Percentiles rank a stretch among this genome's conserved stretches.
Evolutionary conservation across 257 asterid species (phyloP).

Genomic region (Solanum microdontum): DNA sequence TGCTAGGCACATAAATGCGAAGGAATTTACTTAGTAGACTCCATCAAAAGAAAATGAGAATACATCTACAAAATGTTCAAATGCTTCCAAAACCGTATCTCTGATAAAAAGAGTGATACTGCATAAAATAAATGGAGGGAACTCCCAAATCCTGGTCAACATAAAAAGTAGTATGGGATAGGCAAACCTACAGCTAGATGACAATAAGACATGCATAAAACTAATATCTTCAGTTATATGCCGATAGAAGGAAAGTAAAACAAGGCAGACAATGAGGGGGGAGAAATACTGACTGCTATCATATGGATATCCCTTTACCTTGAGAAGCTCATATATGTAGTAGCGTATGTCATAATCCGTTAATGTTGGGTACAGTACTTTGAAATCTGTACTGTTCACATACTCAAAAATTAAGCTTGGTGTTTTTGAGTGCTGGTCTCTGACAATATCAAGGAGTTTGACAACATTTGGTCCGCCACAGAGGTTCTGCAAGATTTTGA

Average conservation of each 20-base stretch:
- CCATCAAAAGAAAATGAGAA: neutral
- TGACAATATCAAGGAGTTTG: conserved; percentile 63
- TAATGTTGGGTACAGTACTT: conserved; percentile 65
- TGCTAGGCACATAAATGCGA: neutral
- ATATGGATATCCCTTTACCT: conserved; percentile 27
- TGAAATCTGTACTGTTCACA: conserved; percentile 78
- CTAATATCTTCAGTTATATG: neutral
- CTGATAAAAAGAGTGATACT: neutral
- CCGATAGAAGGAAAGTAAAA: neutral
- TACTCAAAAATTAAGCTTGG: conserved; percentile 75
- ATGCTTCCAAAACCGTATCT: neutral
- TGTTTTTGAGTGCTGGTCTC: conserved; percentile 74
- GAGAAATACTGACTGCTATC: neutral
- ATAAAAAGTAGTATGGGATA: neutral
- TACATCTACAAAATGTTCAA: neutral
- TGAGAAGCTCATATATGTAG: conserved; percentile 74
- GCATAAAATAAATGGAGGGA: neutral
- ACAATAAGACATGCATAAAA: neutral
- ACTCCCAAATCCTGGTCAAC: neutral
- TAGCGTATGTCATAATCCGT: conserved; percentile 76
- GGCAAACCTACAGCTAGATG: neutral
- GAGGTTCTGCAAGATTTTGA: conserved; percentile 64
- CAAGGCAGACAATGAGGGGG: neutral
- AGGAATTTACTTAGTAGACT: neutral
- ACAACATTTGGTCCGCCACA: conserved; percentile 70